Evolutionary conservation across 371 early-diverging fungal genomes (phyloP).

Genomic region (Rhizopus arrhizus): DNA sequence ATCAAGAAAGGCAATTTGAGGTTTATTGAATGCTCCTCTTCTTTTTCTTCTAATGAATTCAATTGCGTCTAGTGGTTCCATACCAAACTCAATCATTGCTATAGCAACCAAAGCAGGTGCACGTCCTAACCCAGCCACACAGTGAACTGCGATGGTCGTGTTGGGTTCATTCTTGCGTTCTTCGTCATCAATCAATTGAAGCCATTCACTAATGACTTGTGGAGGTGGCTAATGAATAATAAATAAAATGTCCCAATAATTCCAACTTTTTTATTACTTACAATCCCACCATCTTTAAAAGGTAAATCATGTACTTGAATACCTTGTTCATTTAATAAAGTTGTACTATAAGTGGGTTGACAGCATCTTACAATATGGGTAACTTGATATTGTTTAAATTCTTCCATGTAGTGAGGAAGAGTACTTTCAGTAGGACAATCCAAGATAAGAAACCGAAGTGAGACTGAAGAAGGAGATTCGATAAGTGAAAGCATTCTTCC

Average conservation of each 20-base stretch:
- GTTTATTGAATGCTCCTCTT: conserved; percentile 81
- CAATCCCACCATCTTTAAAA: conserved; percentile 80
- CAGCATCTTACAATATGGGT: conserved; percentile 88
- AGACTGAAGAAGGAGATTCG: conserved; percentile 37
- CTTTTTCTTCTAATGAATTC: conserved; percentile 74
- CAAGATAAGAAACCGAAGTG: conserved; percentile 81
- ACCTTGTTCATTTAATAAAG: conserved; percentile 52
- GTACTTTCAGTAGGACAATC: conserved; percentile 87
- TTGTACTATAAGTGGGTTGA: conserved; percentile 81
- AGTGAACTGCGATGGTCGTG: conserved; percentile 78
- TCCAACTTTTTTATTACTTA: conserved; percentile 15
- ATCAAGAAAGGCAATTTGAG: conserved; percentile 72
- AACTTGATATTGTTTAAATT: conserved; percentile 73
- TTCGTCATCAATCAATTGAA: conserved; percentile 62
- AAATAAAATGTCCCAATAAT: background rate
- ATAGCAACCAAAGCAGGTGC: conserved; percentile 75
- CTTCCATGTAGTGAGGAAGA: conserved; percentile 72
- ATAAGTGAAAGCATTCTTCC: conserved; percentile 65
- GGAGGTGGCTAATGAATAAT: conserved; percentile 60
- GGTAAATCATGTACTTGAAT: conserved; percentile 82
- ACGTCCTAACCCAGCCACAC: conserved; percentile 83
- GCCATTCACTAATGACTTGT: conserved; percentile 70
- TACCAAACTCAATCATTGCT: conserved; percentile 79
- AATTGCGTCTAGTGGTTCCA: conserved; percentile 76
- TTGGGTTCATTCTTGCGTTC: conserved; percentile 30